Percentiles rank a stretch among this genome's conserved stretches.
Evolutionary conservation across 179 eudicot species (phyloP).

Genomic region (Beta lomatogona): DNA sequence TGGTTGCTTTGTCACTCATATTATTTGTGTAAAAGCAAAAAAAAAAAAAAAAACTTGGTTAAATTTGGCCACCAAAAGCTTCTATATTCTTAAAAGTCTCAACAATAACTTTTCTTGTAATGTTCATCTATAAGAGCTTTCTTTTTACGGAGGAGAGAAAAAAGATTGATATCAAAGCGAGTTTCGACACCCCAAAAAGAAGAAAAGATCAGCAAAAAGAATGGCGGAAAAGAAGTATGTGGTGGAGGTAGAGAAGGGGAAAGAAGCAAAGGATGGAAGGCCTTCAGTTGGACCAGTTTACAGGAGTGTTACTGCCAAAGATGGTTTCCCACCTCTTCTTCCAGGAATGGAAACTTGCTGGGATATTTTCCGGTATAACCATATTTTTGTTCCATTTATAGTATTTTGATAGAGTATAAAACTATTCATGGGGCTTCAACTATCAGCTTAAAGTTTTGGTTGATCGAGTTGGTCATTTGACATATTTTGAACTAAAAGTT

Average conservation of each 20-base stretch:
- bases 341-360: conserved; percentile 84
- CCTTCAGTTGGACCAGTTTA: conserved; percentile 89
- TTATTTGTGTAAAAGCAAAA: not conserved
- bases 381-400: not conserved
- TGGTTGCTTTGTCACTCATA: not conserved
- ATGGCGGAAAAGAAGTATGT: conserved; percentile 53
- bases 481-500: too few relatives aligned
- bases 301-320: conserved; percentile 65
- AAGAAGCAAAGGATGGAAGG: conserved; percentile 54
- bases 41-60: not conserved
- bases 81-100: conserved; percentile 13
- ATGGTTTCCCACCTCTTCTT: conserved; percentile 71
- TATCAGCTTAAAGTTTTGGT: too few relatives aligned
- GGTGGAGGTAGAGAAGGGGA: conserved; percentile 63
- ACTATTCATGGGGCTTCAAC: too few relatives aligned
- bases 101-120: conserved; percentile 6
- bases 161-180: not conserved
- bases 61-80: conserved; percentile 31
- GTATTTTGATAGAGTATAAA: not conserved
- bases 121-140: conserved; percentile 17
- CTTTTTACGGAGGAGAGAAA: not conserved
- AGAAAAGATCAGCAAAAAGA: not conserved
- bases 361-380: conserved; percentile 80
- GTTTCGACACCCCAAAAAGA: not conserved
- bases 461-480: too few relatives aligned